Percentiles rank a stretch among this genome's conserved stretches.
These are phyloP conservation scores for Psilocybe sp. DNA, from an alignment of 768 basidiomycete genomes.

Conservation along the genomic window DNA sequence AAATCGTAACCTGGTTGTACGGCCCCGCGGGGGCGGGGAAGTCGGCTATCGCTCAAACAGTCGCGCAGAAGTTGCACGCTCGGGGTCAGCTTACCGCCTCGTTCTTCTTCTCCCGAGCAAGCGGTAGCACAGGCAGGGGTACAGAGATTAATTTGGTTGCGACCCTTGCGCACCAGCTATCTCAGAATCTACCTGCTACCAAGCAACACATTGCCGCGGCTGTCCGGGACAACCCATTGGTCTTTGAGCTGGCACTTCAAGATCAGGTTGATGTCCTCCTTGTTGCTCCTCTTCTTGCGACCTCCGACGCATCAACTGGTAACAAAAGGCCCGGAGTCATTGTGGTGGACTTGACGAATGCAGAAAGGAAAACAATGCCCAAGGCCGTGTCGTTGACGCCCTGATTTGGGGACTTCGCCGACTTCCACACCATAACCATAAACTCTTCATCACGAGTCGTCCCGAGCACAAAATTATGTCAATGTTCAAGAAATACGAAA, in stretches of 20 bases:
- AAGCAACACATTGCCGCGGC: too few species aligned
- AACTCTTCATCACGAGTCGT: not conserved
- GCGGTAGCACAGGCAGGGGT: not conserved
- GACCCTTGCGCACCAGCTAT: not conserved
- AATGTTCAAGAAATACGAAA: too few species aligned
- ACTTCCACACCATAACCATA: not conserved
- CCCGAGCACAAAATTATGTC: too few species aligned
- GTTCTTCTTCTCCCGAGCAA: not conserved
- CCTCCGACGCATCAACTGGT: too few species aligned
- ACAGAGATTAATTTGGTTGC: not conserved
- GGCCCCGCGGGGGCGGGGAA: not conserved
- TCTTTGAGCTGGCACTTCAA: not conserved
- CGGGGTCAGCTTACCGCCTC: not conserved
- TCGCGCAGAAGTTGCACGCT: not conserved
- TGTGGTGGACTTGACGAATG: slow-evolving; percentile 6
- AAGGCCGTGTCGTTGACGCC: not conserved
- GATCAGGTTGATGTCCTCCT: not conserved
- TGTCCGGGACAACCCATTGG: too few species aligned
- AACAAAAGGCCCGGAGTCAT: not conserved
- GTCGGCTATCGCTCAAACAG: not conserved
- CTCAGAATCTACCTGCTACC: not conserved
- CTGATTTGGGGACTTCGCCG: not conserved
- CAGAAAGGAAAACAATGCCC: not conserved
- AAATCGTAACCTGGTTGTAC: not conserved
- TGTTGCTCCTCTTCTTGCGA: not conserved